Conservation (phyloP, 2,329 filamentous ascomycete species). For the Colletotrichum trifolii region DNA sequence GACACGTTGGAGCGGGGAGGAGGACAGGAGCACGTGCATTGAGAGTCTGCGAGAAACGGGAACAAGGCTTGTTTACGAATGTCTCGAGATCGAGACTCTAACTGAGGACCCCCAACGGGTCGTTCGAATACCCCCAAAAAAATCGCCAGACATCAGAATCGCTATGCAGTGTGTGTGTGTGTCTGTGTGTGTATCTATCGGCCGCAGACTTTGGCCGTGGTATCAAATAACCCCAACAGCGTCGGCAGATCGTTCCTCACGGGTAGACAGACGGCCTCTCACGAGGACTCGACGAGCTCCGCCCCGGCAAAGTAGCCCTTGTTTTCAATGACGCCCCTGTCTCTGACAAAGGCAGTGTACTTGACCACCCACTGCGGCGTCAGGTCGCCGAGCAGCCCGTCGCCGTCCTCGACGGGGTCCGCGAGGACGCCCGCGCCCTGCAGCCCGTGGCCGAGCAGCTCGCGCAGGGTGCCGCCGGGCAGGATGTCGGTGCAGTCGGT, state of each 20-base stretch:
- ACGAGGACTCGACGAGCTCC: slow-evolving; percentile 62
- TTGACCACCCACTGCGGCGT: slow-evolving; percentile 95
- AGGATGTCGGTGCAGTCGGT: slow-evolving; percentile 94
- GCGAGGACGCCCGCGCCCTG: slow-evolving; percentile 82
- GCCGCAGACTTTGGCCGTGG: slow-evolving; percentile 25
- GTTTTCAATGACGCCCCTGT: slow-evolving; percentile 95
- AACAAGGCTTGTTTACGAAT: slow-evolving; percentile 4
- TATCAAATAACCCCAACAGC: slow-evolving; percentile 32
- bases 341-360: slow-evolving; percentile 92
- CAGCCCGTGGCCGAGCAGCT: slow-evolving; percentile 80
- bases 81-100: slow-evolving; percentile 25
- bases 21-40: background rate
- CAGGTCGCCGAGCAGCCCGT: slow-evolving; percentile 80
- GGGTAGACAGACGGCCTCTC: background rate
- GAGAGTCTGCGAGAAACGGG: background rate
- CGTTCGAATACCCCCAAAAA: slow-evolving; percentile 12
- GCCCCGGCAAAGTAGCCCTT: slow-evolving; percentile 97
- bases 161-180: slow-evolving; percentile 27
- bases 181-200: slow-evolving; percentile 11
- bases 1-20: too few species aligned
- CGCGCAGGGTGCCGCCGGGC: slow-evolving; percentile 83
- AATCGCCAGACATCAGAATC: slow-evolving; percentile 32
- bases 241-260: background rate
- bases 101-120: slow-evolving; percentile 22
- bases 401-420: slow-evolving; percentile 59